These are phyloP conservation scores for Dactylella cylindrospora DNA, from an alignment of 2,329 filamentous ascomycete genomes.

Conservation along the genomic window DNA sequence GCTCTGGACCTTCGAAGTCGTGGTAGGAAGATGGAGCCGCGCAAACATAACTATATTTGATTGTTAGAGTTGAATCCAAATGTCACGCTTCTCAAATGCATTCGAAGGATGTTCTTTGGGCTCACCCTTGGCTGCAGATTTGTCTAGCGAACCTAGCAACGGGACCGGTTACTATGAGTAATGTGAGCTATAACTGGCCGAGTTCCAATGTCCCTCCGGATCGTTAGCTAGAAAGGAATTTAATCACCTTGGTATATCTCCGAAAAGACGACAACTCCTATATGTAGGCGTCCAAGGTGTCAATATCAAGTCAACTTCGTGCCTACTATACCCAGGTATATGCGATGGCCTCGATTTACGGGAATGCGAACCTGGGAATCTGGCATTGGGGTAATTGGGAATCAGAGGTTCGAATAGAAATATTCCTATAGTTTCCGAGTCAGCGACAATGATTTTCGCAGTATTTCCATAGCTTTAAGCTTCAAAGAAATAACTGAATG, in stretches of 20 bases:
- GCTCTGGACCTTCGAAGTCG: conserved; percentile 83
- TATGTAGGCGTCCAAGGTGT: conserved; percentile 66
- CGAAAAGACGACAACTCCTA: conserved; percentile 74
- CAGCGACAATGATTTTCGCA: too few relatives aligned
- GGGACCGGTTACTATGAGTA: conserved; percentile 75
- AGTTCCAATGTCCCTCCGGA: background rate
- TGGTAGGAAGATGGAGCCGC: conserved; percentile 89
- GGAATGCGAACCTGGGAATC: conserved; percentile 52
- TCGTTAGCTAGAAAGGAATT: background rate
- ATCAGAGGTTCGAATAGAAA: conserved; percentile 86
- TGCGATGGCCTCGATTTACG: background rate
- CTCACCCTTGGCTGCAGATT: conserved; percentile 56
- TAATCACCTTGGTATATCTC: conserved; percentile 87
- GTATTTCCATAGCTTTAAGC: too few relatives aligned
- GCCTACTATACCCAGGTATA: background rate
- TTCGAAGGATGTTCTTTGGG: background rate
- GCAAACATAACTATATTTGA: conserved; percentile 93
- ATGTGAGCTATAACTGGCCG: background rate
- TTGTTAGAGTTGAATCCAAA: too few relatives aligned
- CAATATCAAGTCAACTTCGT: conserved; percentile 17
- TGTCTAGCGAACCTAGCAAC: conserved; percentile 86
- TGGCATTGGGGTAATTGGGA: conserved; percentile 81
- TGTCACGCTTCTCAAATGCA: too few relatives aligned
- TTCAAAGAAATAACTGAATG: too few relatives aligned
- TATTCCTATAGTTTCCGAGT: conserved; percentile 62